phyloP scores from a whole-genome alignment of 257 asterid genomes.

The Nicotiana sylvestris region DNA sequence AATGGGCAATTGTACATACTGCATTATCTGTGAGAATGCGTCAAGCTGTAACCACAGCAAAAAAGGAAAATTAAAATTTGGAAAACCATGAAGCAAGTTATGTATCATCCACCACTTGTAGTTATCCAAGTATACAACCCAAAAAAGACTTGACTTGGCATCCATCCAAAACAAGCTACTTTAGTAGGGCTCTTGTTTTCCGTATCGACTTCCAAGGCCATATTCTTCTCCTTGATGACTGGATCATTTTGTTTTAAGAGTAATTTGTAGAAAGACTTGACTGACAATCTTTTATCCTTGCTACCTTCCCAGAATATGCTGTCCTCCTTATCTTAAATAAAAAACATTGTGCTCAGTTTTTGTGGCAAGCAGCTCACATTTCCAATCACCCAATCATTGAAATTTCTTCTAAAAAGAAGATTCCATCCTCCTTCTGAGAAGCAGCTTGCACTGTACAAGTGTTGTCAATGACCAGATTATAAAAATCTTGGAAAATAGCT shows the following conservation, averaged over 20 bases:
- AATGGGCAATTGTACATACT: background rate
- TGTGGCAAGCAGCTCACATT: background rate
- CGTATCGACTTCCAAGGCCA: background rate
- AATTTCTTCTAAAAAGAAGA: background rate
- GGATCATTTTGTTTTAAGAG: background rate
- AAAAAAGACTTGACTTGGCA: background rate
- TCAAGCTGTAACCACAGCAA: background rate
- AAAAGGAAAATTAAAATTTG: background rate
- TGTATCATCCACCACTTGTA: background rate
- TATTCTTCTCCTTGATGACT: background rate
- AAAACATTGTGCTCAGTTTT: background rate
- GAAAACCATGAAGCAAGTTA: background rate
- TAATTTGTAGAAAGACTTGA: background rate
- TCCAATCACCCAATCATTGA: background rate
- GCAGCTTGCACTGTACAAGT: background rate
- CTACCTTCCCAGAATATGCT: background rate
- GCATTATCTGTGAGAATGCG: background rate
- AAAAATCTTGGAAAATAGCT: background rate
- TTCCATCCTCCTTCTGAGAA: background rate
- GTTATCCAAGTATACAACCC: background rate
- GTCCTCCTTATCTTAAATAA: background rate
- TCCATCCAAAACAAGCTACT: background rate
- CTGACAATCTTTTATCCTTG: background rate
- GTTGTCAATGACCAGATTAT: background rate
- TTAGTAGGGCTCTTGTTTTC: background rate